Evolutionary conservation across 352 stramenopile genomes (phyloP), one percentile per base, ranked within the genome.

Genomic region (Pythium brassicae): DNA sequence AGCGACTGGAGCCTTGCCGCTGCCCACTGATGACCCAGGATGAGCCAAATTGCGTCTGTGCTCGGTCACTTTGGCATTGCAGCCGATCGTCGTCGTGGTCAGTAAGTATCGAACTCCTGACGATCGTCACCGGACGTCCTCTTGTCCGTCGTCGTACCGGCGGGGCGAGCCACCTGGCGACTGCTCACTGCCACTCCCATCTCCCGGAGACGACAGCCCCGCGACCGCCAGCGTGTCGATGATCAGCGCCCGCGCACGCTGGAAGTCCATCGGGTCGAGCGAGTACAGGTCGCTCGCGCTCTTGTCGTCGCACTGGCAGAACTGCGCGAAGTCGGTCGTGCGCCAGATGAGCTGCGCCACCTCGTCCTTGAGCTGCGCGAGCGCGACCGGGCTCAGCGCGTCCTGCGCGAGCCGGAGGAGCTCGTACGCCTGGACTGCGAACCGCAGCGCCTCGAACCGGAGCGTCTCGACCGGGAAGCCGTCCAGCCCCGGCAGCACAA

Each of bases 381-480:
- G 79, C 55, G 87, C 68, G 7, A 59, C 55, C 9, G 54, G 50
- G 11, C 60, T 53, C 20, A 90, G 52, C 27, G 42, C 63, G 5
- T 76, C 49, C 44, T 80, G 54, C 3, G 77, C 78, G 0, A 92
- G 63, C 11, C 51, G 47, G 9, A 92, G 48, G 20, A 92, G 47
- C 52, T 92, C 82, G 29, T 83, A 90, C 17, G 61, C 71, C 62
- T 92, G 82, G 9, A 84, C 60, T 0, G 79, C 79, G 53, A 87
- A 83, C 19, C 82, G 82, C 52, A 92, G 59, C 2, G 73, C 74
- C 51, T 92, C 82, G 50, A 88, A 69, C 11, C 82, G 76, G 7
- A 92, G 63, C 23, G 79, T 90, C 67, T 88, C 82, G 15, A 92
- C 71, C 1, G 82, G 82, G 48, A 54, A 70, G 0, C 82, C 82